phyloP scores from a whole-genome alignment of 2,329 filamentous ascomycete genomes.

The Alternaria viburni region DNA sequence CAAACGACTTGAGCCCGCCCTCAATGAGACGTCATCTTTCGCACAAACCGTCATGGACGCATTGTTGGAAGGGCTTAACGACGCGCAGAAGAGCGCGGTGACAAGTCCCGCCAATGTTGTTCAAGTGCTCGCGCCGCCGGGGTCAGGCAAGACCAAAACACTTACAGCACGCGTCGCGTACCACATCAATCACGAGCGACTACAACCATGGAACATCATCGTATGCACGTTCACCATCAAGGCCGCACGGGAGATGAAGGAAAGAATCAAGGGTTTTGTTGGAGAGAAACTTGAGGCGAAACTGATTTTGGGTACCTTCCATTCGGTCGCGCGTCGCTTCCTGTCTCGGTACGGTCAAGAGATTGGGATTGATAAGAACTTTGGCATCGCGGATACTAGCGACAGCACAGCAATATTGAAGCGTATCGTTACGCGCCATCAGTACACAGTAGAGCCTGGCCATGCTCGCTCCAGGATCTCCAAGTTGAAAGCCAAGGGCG shows the following conservation, averaged over 20 bases:
- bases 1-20: not conserved
- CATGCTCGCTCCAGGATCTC: slow-evolving; percentile 78
- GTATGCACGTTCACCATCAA: slow-evolving; percentile 98
- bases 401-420: slow-evolving; percentile 82
- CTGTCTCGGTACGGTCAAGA: slow-evolving; percentile 81
- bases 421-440: slow-evolving; percentile 79
- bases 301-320: slow-evolving; percentile 89
- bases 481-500: slow-evolving; percentile 63
- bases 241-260: slow-evolving; percentile 90
- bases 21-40: slow-evolving; percentile 17
- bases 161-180: slow-evolving; percentile 91
- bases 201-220: slow-evolving; percentile 84
- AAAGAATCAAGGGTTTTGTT: slow-evolving; percentile 81
- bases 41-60: slow-evolving; percentile 53
- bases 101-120: slow-evolving; percentile 65
- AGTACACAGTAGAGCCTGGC: slow-evolving; percentile 71
- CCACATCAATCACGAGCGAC: slow-evolving; percentile 73
- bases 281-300: slow-evolving; percentile 76
- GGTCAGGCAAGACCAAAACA: slow-evolving; percentile 92
- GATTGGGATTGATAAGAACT: slow-evolving; percentile 82
- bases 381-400: slow-evolving; percentile 85
- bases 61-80: slow-evolving; percentile 68
- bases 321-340: slow-evolving; percentile 88
- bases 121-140: slow-evolving; percentile 68
- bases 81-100: slow-evolving; percentile 68